A percentile compares a stretch with the other conserved stretches of the same genome.
Conservation (phyloP, 306 rosid species). For the Cucumis sativus region DNA sequence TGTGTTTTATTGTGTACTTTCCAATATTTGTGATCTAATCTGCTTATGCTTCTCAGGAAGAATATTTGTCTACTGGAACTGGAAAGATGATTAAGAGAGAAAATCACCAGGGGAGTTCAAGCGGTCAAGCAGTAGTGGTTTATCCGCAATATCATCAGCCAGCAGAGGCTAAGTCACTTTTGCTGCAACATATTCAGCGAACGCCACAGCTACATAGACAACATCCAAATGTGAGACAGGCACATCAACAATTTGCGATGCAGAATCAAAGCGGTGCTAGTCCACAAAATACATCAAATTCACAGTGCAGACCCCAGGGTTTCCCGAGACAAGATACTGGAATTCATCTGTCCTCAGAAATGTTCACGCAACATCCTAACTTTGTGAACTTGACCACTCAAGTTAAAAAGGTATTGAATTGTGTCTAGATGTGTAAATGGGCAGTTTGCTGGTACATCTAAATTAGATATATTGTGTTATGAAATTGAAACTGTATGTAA, state of each 20-base stretch:
- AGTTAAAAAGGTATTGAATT: neutral
- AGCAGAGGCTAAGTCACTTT: neutral
- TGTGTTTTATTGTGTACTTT: neutral
- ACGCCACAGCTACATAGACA: neutral
- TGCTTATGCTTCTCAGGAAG: neutral
- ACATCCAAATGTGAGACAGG: neutral
- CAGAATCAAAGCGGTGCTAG: neutral
- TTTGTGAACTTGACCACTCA: neutral
- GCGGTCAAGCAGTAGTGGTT: neutral
- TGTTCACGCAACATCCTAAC: neutral
- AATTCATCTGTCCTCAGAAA: neutral
- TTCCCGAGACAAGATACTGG: neutral
- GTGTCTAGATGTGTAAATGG: neutral
- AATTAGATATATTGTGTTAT: neutral
- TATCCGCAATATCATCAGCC: neutral
- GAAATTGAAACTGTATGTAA: neutral
- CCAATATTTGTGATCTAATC: neutral
- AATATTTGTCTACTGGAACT: neutral
- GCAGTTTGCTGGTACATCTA: neutral
- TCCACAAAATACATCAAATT: neutral
- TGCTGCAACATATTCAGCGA: neutral
- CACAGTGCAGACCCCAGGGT: neutral
- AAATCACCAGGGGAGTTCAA: neutral
- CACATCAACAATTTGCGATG: neutral
- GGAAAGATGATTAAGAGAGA: neutral